Evolutionary conservation across 208 protist species (phyloP), one percentile per base, ranked within the genome.

Genomic region (Wallacemonas sp.): DNA sequence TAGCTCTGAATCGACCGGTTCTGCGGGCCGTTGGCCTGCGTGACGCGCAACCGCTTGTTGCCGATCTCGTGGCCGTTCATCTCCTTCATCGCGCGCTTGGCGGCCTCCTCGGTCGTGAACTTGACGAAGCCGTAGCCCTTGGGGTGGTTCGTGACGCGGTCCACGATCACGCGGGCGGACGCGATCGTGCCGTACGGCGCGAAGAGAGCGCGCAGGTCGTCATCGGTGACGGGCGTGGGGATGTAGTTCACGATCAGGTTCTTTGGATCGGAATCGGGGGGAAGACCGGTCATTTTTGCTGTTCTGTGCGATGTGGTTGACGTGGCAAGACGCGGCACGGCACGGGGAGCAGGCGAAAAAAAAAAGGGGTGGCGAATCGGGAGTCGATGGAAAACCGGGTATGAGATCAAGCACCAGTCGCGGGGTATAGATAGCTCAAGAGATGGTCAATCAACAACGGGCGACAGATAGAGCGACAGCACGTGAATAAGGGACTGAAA

Each of bases 51-150:
- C 12, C 77, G 80, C 61, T 92, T 92, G 58, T 85, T 87, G 47
- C 66, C 47, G 52, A 92, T 76, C 43, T 78, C 60, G 61, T 75
- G 83, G 30, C 81, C 84, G 63, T 87, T 87, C 88, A 92, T 92
- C 26, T 62, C 32, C 27, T 24, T 52, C 3, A 86, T 83, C n/a
- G 88, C 88, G 8, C 27, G 6, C 26, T 75, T 67, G 1, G 85
- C 85, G 9, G 85, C 69, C 29, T 81, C 80, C 48, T 74, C 68
- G 24, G 54, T 74, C 14, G 65, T 73, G 60, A 84, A 95, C 57
- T 85, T 85, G 21, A 95, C 88, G 54, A 93, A 93, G 36, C 87
- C 87, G 49, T 89, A 93, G 36, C 87, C 87, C 48, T 86, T 83
- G 2, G 83, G 82, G 62, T 85, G 79, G 61, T 79, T 67, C 33